Percentiles rank a stretch among this genome's conserved stretches.
Conservation (phyloP, 768 basidiomycete species). For the Tylopilus balloui region DNA sequence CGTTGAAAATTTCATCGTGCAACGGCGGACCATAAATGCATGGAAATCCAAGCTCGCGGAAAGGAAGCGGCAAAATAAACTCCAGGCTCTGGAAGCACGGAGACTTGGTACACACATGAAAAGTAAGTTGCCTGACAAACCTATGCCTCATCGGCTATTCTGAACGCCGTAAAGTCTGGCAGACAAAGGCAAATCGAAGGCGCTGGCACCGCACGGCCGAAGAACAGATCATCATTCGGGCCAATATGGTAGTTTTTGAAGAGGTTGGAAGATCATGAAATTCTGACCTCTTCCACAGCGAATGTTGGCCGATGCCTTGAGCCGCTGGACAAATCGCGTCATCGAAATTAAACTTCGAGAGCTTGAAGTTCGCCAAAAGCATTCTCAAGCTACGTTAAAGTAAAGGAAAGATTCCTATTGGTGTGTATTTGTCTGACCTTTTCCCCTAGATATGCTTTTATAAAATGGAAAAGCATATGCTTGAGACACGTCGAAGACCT, state of each 20-base stretch:
- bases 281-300: conserved; percentile 39
- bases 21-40: conserved; percentile 42
- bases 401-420: conserved; percentile 19
- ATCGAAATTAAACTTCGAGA: conserved; percentile 72
- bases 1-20: conserved; percentile 48
- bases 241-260: conserved; percentile 37
- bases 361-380: conserved; percentile 53
- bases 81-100: conserved; percentile 40
- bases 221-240: conserved; percentile 35
- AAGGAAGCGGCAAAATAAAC: conserved; percentile 40
- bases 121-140: conserved; percentile 31
- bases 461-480: conserved; percentile 63
- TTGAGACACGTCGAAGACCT: conserved; percentile 64
- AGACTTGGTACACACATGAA: conserved; percentile 28
- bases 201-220: conserved; percentile 43
- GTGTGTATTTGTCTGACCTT: conserved; percentile 17
- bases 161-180: conserved; percentile 42
- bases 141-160: conserved; percentile 1
- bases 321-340: conserved; percentile 66
- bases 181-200: conserved; percentile 34
- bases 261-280: not conserved
- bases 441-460: conserved; percentile 48
- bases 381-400: conserved; percentile 36
- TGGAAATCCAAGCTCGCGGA: conserved; percentile 48
- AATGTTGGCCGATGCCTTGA: conserved; percentile 43